These are phyloP conservation scores for Rhizophora mangle DNA, from an alignment of 345 rosid genomes.

Conservation along the genomic window DNA sequence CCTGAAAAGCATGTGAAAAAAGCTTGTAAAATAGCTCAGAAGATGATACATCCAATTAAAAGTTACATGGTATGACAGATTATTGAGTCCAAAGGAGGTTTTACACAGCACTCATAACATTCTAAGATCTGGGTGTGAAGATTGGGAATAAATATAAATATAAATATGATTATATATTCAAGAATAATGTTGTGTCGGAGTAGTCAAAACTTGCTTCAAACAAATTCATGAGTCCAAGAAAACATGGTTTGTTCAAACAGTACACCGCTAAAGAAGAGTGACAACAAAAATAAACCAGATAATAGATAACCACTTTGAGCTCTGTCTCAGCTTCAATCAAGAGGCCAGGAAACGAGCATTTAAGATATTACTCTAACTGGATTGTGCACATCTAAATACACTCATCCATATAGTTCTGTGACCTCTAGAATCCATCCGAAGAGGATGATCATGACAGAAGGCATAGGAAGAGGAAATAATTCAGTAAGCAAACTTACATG, in stretches of 20 bases:
- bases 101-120: neutral
- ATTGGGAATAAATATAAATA: too few species aligned
- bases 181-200: too few species aligned
- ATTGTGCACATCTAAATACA: too few species aligned
- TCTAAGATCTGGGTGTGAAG: neutral
- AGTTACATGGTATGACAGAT: neutral
- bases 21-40: slow-evolving; percentile 12
- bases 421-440: too few species aligned
- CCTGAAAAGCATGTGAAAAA: slow-evolving; percentile 43
- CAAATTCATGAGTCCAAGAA: neutral
- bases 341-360: too few species aligned
- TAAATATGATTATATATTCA: too few species aligned
- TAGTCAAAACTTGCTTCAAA: neutral
- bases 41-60: neutral
- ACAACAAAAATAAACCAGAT: neutral
- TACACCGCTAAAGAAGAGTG: neutral
- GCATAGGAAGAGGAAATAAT: neutral
- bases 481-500: slow-evolving; percentile 48
- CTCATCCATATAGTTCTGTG: too few species aligned
- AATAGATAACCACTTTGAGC: neutral
- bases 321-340: neutral
- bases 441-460: too few species aligned
- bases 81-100: neutral
- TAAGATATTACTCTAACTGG: too few species aligned
- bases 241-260: neutral